These are phyloP conservation scores for Vickermania spadyakhi DNA, from an alignment of 208 protist genomes.

Conservation along the genomic window DNA sequence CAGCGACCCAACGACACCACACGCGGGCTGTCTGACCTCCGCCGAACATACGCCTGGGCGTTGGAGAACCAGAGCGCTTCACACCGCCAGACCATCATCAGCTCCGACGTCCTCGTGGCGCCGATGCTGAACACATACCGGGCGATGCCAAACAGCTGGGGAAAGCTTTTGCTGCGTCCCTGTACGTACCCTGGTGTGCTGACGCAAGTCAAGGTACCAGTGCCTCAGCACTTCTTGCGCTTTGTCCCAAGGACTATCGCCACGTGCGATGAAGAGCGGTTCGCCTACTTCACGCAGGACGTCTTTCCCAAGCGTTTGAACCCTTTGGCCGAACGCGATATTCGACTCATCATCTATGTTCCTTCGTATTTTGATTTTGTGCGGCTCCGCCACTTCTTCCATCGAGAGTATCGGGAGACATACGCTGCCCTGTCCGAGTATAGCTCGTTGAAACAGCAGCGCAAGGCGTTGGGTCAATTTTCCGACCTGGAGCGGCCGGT, in stretches of 20 bases:
- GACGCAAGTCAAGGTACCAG: conserved; percentile 43
- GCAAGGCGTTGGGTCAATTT: conserved; percentile 76
- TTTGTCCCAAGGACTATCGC: conserved; percentile 47
- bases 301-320: conserved; percentile 69
- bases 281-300: conserved; percentile 87
- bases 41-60: conserved; percentile 81
- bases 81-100: conserved; percentile 93
- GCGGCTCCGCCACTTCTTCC: conserved; percentile 91
- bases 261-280: conserved; percentile 76
- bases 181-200: conserved; percentile 42
- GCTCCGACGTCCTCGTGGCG: conserved; percentile 58
- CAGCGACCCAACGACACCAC: conserved; percentile 78
- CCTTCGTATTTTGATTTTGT: conserved; percentile 96
- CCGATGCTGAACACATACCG: conserved; percentile 88
- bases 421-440: conserved; percentile 91
- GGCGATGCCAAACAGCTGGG: conserved; percentile 13
- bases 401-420: conserved; percentile 81
- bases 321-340: conserved; percentile 58
- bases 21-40: conserved; percentile 74
- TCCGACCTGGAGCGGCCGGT: conserved; percentile 73
- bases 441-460: conserved; percentile 70
- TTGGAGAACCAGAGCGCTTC: conserved; percentile 65
- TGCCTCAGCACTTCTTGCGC: conserved; percentile 90
- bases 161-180: conserved; percentile 53
- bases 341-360: conserved; percentile 88